Evolutionary conservation across 228 moss, liverwort and hornwort genomes (phyloP), one percentile per base, ranked within the genome.

Genomic region (Sphagnum fallax): DNA sequence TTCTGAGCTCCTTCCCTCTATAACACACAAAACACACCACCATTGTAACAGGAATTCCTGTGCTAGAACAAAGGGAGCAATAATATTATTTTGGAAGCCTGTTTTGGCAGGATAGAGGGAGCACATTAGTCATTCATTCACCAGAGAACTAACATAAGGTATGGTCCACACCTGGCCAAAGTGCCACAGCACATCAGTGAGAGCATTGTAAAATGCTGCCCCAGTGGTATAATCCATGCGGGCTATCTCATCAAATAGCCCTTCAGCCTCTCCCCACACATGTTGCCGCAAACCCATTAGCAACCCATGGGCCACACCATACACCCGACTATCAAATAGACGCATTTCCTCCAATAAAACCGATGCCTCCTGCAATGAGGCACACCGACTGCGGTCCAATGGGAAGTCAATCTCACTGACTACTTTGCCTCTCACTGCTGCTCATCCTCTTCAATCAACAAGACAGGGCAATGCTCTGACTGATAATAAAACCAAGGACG

Each of bases 201-300:
- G 77, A n/a, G 96, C 96, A 60, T 97, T 97, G 75, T 97, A 97
- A 59, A 97, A 97, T n/a, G 96, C 96, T 50, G 91, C 96, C 32
- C 89, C 96, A 47, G 96, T 97, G 6, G 93, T 90, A 48, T 91
- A 93, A 75, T 97, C 93, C 96, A 97, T 93, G 65, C 87, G 84
- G 14, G 89, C 77, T 58, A 97, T 97, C 74, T 91, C 93, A 68
- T 97, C 86, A 52, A 93, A 97, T 4, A 97, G 79, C 10, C 81
- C 60, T 69, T 83, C 82, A 18, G 96, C 96, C 67, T 91, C 88
- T 18, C 78, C 65, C 84, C 90, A 91, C 8, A 97, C 88, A 16
- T 82, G 86, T 57, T 88, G 88, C 61, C 88, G 77, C 60, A 86
- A 71, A 4, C 96, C 96, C 96, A 93, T 91, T 67, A 97, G 69